Base-by-base conservation (phyloP, 768 basidiomycete genomes). In the Xerocomellus intermedius region DNA sequence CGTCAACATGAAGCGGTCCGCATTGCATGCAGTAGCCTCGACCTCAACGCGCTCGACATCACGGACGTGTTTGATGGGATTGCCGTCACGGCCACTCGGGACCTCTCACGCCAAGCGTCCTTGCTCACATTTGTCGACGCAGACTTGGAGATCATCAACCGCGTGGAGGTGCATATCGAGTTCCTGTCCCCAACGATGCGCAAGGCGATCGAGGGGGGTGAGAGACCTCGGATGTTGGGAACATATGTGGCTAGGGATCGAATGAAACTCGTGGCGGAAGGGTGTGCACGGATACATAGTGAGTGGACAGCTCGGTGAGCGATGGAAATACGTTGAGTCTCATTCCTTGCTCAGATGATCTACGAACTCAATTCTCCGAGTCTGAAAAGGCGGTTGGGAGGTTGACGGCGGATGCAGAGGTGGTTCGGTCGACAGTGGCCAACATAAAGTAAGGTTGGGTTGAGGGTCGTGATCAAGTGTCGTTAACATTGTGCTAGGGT, bases 211-310 rank as follows among this genome's bases (percentile, higher is more conserved):
- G 87, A 91, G 54, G 76, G 80, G 0, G 91, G 89, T 4, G 85
- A 84, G 52, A 80, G 75, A 51, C 80, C 80, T 14, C 77, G 91
- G 42, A 87, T 86, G 12, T 69, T 94, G 38, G 89, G 86, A 12
- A 89, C 90, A 66, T 94, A 92, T 69, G 89, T 94, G 24, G 86
- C 86, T 16, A 79, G 77, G 59, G 81, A 76, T 47, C 90, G 86
- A 73, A 94, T 94, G 91, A 80, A 77, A 62, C 81, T 88, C 65
- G 91, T 94, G 1, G 87, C 83, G 3, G 87, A 87, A 16, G 82
- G 80, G 4, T 91, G 89, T 72, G 65, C 74, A 16, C 78, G 79
- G 45, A 84, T 86, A 24, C 87, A 92, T 74, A 82, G 89, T 88
- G 54, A 38, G 81, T 74, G 22, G 47, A 32, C 17, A 4, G 3